Evolutionary conservation across 148 eudicot species (phyloP).

Genomic region (Rhododendron molle): DNA sequence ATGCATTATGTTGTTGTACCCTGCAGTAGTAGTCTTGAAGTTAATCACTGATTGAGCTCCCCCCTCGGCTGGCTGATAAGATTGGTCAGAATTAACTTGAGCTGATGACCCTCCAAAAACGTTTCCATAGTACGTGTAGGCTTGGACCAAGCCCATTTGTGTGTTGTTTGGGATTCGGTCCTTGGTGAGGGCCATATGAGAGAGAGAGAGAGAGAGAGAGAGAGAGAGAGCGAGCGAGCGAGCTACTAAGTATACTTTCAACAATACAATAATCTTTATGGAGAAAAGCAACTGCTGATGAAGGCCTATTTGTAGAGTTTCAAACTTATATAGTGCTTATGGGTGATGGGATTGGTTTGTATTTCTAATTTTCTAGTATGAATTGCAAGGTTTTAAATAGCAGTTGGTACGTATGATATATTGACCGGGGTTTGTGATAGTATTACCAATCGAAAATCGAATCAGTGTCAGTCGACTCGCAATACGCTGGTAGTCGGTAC

Average conservation of each 20-base stretch:
- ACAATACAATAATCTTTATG: background rate
- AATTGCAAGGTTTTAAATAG: background rate
- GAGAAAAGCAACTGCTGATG: slow-evolving; percentile 3
- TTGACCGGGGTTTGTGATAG: background rate
- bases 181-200: slow-evolving; percentile 59
- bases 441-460: background rate
- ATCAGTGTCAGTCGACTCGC: background rate
- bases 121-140: slow-evolving; percentile 27
- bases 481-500: background rate
- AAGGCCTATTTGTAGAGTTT: slow-evolving; percentile 11
- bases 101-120: slow-evolving; percentile 28
- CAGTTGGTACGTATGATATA: background rate
- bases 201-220: background rate
- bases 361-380: background rate
- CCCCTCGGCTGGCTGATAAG: slow-evolving; percentile 8
- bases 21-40: slow-evolving; percentile 2
- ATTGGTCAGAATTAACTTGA: slow-evolving; percentile 28
- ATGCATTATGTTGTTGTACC: slow-evolving; percentile 4
- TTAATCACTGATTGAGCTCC: slow-evolving; percentile 8
- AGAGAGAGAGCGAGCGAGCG: background rate
- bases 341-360: background rate
- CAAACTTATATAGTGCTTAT: background rate
- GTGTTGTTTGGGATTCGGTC: slow-evolving; percentile 19
- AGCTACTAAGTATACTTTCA: background rate
- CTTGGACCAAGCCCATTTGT: slow-evolving; percentile 1